Conservation (phyloP, 352 stramenopile species). For the Phytophthora sojae region DNA sequence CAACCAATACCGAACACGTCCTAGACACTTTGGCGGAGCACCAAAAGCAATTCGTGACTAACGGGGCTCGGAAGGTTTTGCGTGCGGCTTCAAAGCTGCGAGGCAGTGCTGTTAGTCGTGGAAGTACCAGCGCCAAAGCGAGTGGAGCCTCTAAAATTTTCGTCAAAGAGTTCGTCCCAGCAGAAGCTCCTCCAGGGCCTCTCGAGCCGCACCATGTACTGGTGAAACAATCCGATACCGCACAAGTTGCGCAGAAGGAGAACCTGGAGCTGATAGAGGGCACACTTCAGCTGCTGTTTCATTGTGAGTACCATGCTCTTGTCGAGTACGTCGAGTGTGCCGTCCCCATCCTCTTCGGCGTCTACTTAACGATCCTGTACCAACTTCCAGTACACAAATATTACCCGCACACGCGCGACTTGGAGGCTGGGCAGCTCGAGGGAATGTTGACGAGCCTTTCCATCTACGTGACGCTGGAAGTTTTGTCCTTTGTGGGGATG, state of each 20-base stretch:
- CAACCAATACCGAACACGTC: slow-evolving; percentile 3
- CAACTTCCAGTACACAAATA: slow-evolving; percentile 24
- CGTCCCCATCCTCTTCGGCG: slow-evolving; percentile 30
- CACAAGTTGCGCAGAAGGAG: neutral
- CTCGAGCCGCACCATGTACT: neutral
- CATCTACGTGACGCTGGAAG: slow-evolving; percentile 24
- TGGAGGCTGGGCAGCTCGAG: slow-evolving; percentile 20
- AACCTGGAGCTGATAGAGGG: slow-evolving; percentile 13
- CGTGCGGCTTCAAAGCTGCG: neutral
- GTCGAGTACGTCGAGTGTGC: slow-evolving; percentile 40
- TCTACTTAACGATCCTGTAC: slow-evolving; percentile 24
- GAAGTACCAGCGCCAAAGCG: neutral
- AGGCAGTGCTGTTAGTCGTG: neutral
- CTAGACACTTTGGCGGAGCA: slow-evolving; percentile 19
- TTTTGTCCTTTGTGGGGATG: slow-evolving; percentile 22
- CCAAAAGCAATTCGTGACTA: slow-evolving; percentile 1
- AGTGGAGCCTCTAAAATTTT: neutral
- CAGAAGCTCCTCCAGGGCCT: neutral
- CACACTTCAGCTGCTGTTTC: slow-evolving; percentile 32
- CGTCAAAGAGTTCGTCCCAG: neutral
- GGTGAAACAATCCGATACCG: neutral
- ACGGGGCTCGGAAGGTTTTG: neutral
- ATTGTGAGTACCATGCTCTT: slow-evolving; percentile 33
- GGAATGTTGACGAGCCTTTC: slow-evolving; percentile 17
- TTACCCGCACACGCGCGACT: slow-evolving; percentile 24